These are phyloP conservation scores for Hypholoma fasciculare DNA, from an alignment of 768 basidiomycete species.

Conservation along the genomic window DNA sequence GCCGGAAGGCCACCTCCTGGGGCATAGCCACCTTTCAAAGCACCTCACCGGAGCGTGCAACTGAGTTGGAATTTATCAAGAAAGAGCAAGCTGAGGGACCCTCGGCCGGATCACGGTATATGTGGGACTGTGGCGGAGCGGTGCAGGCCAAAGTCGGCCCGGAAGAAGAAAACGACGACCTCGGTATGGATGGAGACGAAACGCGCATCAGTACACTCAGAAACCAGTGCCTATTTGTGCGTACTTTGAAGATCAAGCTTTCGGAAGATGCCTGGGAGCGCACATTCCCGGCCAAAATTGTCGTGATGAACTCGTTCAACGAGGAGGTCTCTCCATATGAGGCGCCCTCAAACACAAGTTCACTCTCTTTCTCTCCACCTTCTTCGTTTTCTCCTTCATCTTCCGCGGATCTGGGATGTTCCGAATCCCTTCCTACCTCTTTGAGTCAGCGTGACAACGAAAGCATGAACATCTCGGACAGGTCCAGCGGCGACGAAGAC, in stretches of 20 bases:
- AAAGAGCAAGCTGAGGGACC: neutral
- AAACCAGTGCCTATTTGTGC: slow-evolving; percentile 14
- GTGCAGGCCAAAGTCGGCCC: slow-evolving; percentile 11
- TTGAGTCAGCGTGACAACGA: too few relatives aligned
- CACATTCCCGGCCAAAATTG: neutral
- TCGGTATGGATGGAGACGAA: neutral
- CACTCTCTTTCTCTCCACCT: too few relatives aligned
- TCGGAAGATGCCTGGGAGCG: neutral
- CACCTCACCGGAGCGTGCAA: neutral
- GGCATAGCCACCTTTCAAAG: slow-evolving; percentile 21
- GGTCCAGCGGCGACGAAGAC: too few relatives aligned
- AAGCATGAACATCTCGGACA: too few relatives aligned
- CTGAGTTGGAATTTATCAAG: neutral
- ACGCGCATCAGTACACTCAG: neutral
- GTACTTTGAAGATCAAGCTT: neutral
- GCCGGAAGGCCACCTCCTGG: slow-evolving; percentile 23
- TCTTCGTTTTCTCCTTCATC: too few relatives aligned
- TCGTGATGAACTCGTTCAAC: neutral
- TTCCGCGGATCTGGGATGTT: too few relatives aligned
- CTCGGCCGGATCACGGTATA: neutral
- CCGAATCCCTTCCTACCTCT: too few relatives aligned
- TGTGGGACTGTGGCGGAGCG: neutral
- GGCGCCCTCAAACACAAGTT: too few relatives aligned
- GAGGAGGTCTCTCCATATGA: neutral
- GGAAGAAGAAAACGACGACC: slow-evolving; percentile 9